phyloP scores from a whole-genome alignment of 352 stramenopile species.

The Phytophthora boehmeriae region DNA sequence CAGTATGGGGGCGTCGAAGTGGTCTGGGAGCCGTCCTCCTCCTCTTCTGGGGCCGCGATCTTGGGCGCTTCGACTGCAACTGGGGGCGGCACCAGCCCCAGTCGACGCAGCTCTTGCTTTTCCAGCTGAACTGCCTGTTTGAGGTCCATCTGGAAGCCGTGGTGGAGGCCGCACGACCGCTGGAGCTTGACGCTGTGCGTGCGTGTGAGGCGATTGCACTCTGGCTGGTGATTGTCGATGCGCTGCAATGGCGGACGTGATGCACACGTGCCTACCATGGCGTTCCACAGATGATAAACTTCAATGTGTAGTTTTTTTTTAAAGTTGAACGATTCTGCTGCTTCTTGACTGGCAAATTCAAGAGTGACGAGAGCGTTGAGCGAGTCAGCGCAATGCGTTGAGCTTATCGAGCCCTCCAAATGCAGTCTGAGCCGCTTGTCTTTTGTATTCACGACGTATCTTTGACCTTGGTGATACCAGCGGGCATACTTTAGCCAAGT shows the following conservation, averaged over 20 bases:
- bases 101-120: conserved; percentile 36
- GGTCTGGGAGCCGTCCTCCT: conserved; percentile 8
- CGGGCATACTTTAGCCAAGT: not conserved
- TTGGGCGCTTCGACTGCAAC: conserved; percentile 3
- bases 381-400: not conserved
- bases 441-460: conserved; percentile 3
- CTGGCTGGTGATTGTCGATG: conserved; percentile 15
- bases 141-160: conserved; percentile 38
- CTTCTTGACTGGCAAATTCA: not conserved
- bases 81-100: conserved; percentile 12
- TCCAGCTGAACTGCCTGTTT: conserved; percentile 37
- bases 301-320: conserved; percentile 14
- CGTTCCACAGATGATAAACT: conserved; percentile 7
- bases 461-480: not conserved
- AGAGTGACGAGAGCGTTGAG: not conserved
- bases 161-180: conserved; percentile 17
- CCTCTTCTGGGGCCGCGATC: conserved; percentile 1
- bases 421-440: conserved; percentile 12
- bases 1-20: conserved; percentile 17
- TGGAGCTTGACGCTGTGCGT: not conserved
- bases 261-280: not conserved
- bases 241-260: conserved; percentile 20
- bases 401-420: conserved; percentile 8
- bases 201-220: not conserved
- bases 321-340: too few species aligned